Evolutionary conservation across 306 rosid genomes (phyloP).

Genomic region (Cucumis cinereus): DNA sequence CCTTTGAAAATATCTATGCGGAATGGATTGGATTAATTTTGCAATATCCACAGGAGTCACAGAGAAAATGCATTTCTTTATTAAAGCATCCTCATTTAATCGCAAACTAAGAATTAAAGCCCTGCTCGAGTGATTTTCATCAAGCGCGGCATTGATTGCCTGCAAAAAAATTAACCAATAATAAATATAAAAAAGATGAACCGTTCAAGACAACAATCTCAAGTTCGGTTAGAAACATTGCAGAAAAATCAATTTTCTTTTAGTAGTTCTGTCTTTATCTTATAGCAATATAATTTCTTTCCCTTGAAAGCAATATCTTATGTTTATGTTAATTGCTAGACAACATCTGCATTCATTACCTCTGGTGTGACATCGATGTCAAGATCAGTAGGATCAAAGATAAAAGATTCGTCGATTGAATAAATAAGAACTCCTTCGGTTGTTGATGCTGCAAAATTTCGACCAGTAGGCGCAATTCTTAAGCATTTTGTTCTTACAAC

Average conservation of each 20-base stretch:
- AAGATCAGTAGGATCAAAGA: slow-evolving; percentile 90
- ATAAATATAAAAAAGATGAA: not conserved
- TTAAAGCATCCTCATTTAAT: slow-evolving; percentile 53
- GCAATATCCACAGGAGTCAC: slow-evolving; percentile 53
- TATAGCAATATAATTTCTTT: not conserved
- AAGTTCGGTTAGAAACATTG: not conserved
- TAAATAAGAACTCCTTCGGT: slow-evolving; percentile 85
- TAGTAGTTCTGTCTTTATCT: not conserved
- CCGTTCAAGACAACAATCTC: not conserved
- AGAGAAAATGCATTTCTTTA: slow-evolving; percentile 69
- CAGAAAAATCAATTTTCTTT: not conserved
- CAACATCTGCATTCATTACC: slow-evolving; percentile 25
- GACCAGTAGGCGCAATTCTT: slow-evolving; percentile 87
- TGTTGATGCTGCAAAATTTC: slow-evolving; percentile 88
- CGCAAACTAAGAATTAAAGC: slow-evolving; percentile 85
- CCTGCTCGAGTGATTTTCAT: slow-evolving; percentile 48
- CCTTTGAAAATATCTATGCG: slow-evolving; percentile 63
- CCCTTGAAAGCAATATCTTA: not conserved
- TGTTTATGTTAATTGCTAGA: not conserved
- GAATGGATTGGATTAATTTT: slow-evolving; percentile 46
- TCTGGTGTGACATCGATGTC: slow-evolving; percentile 95
- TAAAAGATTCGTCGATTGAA: slow-evolving; percentile 79
- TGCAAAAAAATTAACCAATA: slow-evolving; percentile 15
- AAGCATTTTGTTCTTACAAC: slow-evolving; percentile 65
- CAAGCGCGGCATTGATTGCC: slow-evolving; percentile 77